phyloP scores from a whole-genome alignment of 805 yeast species.

The Martiniozyma abietophila region DNA sequence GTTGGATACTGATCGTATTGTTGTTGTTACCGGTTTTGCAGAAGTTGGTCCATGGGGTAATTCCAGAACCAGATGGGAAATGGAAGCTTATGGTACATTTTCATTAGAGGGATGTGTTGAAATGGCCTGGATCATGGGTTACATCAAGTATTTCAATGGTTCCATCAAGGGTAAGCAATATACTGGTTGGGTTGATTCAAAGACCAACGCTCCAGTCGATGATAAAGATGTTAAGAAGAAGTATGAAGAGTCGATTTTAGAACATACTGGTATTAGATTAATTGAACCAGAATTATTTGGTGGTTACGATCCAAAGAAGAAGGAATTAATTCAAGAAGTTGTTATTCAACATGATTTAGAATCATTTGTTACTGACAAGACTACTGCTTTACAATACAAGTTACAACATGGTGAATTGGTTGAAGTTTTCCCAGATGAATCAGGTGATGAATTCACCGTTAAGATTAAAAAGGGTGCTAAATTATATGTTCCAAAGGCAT shows the following conservation, averaged over 20 bases:
- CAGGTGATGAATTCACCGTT: constrained; percentile 87
- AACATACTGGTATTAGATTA: constrained; percentile 93
- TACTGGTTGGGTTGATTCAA: constrained; percentile 96
- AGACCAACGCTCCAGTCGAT: constrained; percentile 86
- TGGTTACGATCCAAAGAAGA: constrained; percentile 92
- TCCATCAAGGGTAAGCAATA: constrained; percentile 80
- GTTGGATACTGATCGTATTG: constrained; percentile 82
- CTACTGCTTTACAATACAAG: constrained; percentile 91
- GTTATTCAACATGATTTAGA: constrained; percentile 95
- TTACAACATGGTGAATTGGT: constrained; percentile 90
- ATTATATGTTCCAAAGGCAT: constrained; percentile 82
- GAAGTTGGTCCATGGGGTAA: constrained; percentile 99
- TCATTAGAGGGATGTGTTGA: constrained; percentile 96
- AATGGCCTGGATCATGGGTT: constrained; percentile 99
- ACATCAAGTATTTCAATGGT: constrained; percentile 92
- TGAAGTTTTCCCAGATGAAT: constrained; percentile 73
- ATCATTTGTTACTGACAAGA: constrained; percentile 90
- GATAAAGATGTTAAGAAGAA: constrained; percentile 88
- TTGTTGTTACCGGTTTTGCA: constrained; percentile 95
- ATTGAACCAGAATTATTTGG: constrained; percentile 91
- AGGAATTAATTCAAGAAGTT: constrained; percentile 89
- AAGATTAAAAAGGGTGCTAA: constrained; percentile 88
- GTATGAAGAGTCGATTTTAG: constrained; percentile 82
- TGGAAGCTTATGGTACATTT: constrained; percentile 93
- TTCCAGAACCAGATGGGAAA: constrained; percentile 98